A percentile compares a stretch with the other conserved stretches of the same genome.
These are phyloP conservation scores for Coffea humblotiana DNA, from an alignment of 305 asterid genomes.

Conservation along the genomic window DNA sequence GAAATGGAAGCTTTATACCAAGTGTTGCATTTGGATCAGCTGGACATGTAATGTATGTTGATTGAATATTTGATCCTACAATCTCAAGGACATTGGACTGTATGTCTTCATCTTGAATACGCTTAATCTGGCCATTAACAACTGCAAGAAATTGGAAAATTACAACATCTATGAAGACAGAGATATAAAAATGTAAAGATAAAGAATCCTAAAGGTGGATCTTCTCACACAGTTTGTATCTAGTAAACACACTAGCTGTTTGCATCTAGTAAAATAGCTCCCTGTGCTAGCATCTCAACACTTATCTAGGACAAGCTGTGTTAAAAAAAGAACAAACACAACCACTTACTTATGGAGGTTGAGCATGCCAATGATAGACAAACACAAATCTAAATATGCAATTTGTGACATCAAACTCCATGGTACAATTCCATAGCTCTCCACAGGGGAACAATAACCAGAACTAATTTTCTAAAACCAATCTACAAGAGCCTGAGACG, in stretches of 20 bases:
- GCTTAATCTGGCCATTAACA: conserved; percentile 78
- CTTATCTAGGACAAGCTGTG: too few species aligned
- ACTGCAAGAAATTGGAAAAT: conserved; percentile 47
- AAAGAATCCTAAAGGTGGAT: background rate
- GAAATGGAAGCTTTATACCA: conserved; percentile 92
- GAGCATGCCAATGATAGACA: background rate
- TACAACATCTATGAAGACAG: background rate
- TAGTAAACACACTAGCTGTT: too few species aligned
- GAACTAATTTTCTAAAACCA: background rate
- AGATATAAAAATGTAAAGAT: background rate
- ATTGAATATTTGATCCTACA: conserved; percentile 80
- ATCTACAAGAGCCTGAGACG: background rate
- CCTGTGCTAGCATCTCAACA: background rate
- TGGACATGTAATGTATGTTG: conserved; percentile 89
- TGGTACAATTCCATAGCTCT: background rate
- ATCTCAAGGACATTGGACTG: conserved; percentile 88
- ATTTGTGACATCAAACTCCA: background rate
- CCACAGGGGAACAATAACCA: background rate
- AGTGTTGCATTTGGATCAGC: conserved; percentile 93
- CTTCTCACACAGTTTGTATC: background rate
- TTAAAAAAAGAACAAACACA: background rate
- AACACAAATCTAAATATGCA: background rate
- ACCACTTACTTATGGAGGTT: background rate
- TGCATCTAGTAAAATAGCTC: too few species aligned
- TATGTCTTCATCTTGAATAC: conserved; percentile 90